phyloP scores from a whole-genome alignment of 768 basidiomycete genomes.

The Grammothele lineata region DNA sequence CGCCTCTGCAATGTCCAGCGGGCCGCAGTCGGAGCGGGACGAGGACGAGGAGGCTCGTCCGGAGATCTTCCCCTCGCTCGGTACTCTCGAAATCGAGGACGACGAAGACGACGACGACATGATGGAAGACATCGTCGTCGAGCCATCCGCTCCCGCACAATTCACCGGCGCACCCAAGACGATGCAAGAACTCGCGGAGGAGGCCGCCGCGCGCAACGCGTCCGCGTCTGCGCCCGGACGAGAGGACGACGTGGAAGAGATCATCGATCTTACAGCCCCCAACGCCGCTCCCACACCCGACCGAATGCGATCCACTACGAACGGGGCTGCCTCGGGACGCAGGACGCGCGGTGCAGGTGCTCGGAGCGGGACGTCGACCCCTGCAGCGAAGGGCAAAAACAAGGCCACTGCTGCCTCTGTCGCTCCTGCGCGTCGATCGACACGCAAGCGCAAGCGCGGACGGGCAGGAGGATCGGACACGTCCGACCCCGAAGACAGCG shows the following conservation, averaged over 20 bases:
- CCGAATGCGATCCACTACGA: slow-evolving; percentile 10
- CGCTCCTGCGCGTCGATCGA: too few relatives aligned
- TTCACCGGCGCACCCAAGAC: slow-evolving; percentile 56
- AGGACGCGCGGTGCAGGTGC: too few relatives aligned
- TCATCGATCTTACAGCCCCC: too few relatives aligned
- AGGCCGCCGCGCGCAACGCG: slow-evolving; percentile 18
- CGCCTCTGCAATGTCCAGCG: slow-evolving; percentile 9
- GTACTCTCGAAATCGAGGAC: slow-evolving; percentile 8
- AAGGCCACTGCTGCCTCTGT: too few relatives aligned
- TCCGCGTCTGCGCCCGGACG: too few relatives aligned
- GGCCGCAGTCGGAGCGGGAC: background rate
- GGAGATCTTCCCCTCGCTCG: too few relatives aligned
- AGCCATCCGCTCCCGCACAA: slow-evolving; percentile 15
- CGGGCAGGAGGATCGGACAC: too few relatives aligned
- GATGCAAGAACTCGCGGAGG: slow-evolving; percentile 63
- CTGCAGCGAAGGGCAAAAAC: too few relatives aligned
- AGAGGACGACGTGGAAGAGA: slow-evolving; percentile 3
- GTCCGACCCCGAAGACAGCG: slow-evolving; percentile 1
- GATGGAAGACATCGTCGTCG: slow-evolving; percentile 8
- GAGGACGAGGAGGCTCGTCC: background rate
- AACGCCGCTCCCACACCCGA: background rate
- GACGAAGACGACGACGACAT: slow-evolving; percentile 30
- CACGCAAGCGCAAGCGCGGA: too few relatives aligned
- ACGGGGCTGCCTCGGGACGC: slow-evolving; percentile 9
- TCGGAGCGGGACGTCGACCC: too few relatives aligned